These are phyloP conservation scores for Rachicladosporium sp. DNA, from an alignment of 2,329 filamentous ascomycete genomes.

Conservation along the genomic window DNA sequence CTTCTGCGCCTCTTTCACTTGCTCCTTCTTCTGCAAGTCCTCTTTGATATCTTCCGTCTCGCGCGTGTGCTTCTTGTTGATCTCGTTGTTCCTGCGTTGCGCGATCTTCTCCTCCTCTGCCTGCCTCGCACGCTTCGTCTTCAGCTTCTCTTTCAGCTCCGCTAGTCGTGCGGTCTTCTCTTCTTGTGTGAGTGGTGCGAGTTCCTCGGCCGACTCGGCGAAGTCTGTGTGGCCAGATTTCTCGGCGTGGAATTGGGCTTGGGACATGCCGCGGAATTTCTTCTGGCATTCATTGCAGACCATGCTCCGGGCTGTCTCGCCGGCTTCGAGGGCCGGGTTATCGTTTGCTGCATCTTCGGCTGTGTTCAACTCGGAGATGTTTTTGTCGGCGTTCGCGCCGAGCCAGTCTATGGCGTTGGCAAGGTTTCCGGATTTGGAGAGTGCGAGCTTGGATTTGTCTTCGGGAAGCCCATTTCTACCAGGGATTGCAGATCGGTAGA, in stretches of 20 bases:
- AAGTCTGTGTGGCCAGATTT: constrained; percentile 90
- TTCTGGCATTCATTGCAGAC: constrained; percentile 94
- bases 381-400: constrained; percentile 78
- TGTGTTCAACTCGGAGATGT: constrained; percentile 60
- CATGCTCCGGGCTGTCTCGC: constrained; percentile 63
- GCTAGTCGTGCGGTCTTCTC: constrained; percentile 73
- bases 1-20: constrained; percentile 75
- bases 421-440: constrained; percentile 73
- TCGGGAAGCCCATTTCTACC: constrained; percentile 62
- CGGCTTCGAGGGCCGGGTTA: constrained; percentile 53
- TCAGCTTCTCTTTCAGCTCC: constrained; percentile 60
- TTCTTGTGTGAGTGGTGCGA: constrained; percentile 80
- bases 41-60: constrained; percentile 85
- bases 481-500: constrained; percentile 48
- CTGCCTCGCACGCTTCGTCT: constrained; percentile 58
- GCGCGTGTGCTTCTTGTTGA: constrained; percentile 75
- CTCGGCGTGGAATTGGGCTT: constrained; percentile 80
- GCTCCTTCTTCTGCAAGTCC: constrained; percentile 74
- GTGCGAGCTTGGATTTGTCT: constrained; percentile 67
- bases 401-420: constrained; percentile 84
- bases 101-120: constrained; percentile 66
- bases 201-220: constrained; percentile 81
- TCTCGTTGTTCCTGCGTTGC: constrained; percentile 72
- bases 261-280: constrained; percentile 66
- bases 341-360: constrained; percentile 29